A percentile compares a stretch with the other conserved stretches of the same genome.
These are phyloP conservation scores for Gnetum montanum DNA, from an alignment of 75 land plant genomes.

Conservation along the genomic window DNA sequence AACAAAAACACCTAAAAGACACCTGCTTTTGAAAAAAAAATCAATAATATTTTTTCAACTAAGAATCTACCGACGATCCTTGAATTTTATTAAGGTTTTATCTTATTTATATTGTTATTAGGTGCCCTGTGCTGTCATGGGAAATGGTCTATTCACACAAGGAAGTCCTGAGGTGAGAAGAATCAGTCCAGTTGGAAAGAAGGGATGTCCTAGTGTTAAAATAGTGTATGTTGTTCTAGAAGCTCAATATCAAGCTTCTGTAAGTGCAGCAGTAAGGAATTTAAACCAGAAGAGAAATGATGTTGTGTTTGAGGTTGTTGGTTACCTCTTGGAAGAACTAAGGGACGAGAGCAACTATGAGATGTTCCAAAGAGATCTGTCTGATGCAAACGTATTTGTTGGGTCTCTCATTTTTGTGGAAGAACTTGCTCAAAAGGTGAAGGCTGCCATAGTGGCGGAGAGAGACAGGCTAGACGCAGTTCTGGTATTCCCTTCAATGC, in stretches of 20 bases:
- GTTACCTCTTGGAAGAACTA: slow-evolving; percentile 97
- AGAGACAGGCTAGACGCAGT: slow-evolving; percentile 94
- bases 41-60: too few species aligned
- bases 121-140: slow-evolving; percentile 17
- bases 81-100: too few species aligned
- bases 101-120: too few species aligned
- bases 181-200: slow-evolving; percentile 49
- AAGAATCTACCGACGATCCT: too few species aligned
- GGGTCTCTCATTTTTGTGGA: slow-evolving; percentile 98
- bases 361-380: slow-evolving; percentile 71
- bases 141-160: slow-evolving; percentile 67
- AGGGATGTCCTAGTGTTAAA: slow-evolving; percentile 63
- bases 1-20: too few species aligned
- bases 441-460: slow-evolving; percentile 77
- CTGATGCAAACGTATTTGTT: slow-evolving; percentile 91
- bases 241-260: slow-evolving; percentile 96
- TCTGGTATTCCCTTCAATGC: slow-evolving; percentile 99
- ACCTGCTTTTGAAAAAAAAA: too few species aligned
- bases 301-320: slow-evolving; percentile 82
- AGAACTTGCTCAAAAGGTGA: slow-evolving; percentile 91
- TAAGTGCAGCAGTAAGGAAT: slow-evolving; percentile 70
- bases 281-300: slow-evolving; percentile 39
- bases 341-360: slow-evolving; percentile 62
- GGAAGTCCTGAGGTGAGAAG: slow-evolving; percentile 58
- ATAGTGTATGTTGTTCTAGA: slow-evolving; percentile 93